Base-by-base conservation (phyloP, 306 rosid species). In the Sicyos baderoa region DNA sequence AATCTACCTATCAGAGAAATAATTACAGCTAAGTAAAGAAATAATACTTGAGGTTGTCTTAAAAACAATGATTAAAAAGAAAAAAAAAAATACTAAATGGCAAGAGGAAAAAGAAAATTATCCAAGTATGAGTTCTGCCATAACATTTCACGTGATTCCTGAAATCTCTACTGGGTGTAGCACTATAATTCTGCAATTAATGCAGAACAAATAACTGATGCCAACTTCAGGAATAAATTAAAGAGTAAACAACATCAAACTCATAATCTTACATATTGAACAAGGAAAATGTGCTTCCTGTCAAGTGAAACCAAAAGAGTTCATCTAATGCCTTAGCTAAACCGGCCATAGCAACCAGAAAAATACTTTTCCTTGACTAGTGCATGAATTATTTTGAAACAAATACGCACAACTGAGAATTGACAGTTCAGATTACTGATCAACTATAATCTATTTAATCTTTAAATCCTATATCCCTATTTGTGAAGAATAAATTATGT, bases 291-390 rank as follows among this genome's bases (percentile, higher is more conserved):
- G 22, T 13, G 40, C 15, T 57, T 19, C 29, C 37, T 21, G 17
- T 65, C 37, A 44, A 65, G 70, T 44, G 70, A 58, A 59, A 72
- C 63, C 27, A 72, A 58, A 58, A 72, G 27, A 42, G 35, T 44
- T 65, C 13, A 9, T 37, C 27, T 19, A 10, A 8, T 21, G 49
- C 32, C 8, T 1, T 64, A 11, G 50, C 70, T 62, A 35, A 62
- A 62, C 7, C 48, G 2, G 19, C 5, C 4, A 15, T 35, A 64
- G 37, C 52, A 19, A 44, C 70, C 70, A 44, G 54, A 10, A 14
- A 64, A 64, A 6, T 19, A 12, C 8, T 19, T 44, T 44, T 64
- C 69, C 70, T 44, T 64, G 68, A 40, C 68, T 18, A 62, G 27
- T 18, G 18, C 25, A 40, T 37, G 68, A 62, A 62, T 40, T 62